Evolutionary conservation across 2,329 filamentous ascomycete genomes (phyloP), one percentile per base, ranked within the genome.

Genomic region (Colletotrichum zoysiae): DNA sequence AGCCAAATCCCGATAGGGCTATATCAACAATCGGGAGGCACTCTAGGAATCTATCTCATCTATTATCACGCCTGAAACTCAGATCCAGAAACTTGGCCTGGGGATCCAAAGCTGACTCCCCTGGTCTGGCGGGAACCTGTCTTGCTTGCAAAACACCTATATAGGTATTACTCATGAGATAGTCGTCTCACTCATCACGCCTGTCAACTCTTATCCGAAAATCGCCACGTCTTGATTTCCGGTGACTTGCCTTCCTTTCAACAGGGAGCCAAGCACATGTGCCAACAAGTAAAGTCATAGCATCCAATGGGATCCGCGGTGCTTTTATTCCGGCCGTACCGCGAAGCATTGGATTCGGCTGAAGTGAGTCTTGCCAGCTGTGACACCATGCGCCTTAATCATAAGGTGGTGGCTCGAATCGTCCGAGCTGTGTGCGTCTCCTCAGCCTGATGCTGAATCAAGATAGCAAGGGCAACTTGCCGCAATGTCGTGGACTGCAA

Each of bases 351-450:
- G 33, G 14, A 63, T 63, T 63, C 46, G 16, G 60, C 60, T 5
- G 60, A 63, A 53, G 46, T 53, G 35, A 53, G 60, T 48, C 38
- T n/a, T 42, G 46, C 23, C n/a, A 63, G 60, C 60, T 53, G 9
- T 42, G 40, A 38, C 46, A 18, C n/a, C 60, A 20, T 18, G 26
- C 23, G 33, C 16, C 46, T 26, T 62, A 51, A 23, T 42, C 48
- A 51, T 51, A n/a, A 33, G 38, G 16, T 53, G 23, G n/a, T 23
- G 16, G 46, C 33, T 63, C n/a, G 14, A 63, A 40, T 63, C 60
- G 38, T 53, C 60, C 60, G 46, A 63, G 23, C 30, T 63, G 60
- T 40, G 35, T n/a, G 33, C 33, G 12, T 53, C 60, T 38, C n/a
- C 48, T 14, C 33, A 63, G 60, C 35, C 46, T 63, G 60, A 23